Evolutionary conservation across 1,284 basidiomycete genomes (phyloP).

Genomic region (Moniliophthora roreri): DNA sequence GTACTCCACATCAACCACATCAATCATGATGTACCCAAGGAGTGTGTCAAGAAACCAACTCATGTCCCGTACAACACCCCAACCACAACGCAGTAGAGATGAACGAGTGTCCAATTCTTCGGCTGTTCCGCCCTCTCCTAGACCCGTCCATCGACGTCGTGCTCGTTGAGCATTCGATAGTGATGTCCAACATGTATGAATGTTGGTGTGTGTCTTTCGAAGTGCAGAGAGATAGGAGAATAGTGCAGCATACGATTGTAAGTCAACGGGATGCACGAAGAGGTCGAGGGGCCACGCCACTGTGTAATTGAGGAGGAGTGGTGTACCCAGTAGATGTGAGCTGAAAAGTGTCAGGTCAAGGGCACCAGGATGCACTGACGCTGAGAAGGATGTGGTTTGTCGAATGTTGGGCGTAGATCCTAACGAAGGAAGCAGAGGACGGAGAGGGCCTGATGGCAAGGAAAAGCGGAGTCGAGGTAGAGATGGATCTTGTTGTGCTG

Average conservation of each 20-base stretch:
- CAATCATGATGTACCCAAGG: constrained; percentile 83
- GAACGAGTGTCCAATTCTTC: constrained; percentile 66
- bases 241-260: constrained; percentile 73
- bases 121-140: constrained; percentile 80
- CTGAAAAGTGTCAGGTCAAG: constrained; percentile 59
- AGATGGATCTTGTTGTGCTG: constrained; percentile 77
- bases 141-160: constrained; percentile 80
- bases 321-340: constrained; percentile 78
- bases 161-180: constrained; percentile 82
- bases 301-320: constrained; percentile 64
- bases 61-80: constrained; percentile 86
- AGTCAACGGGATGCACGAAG: constrained; percentile 77
- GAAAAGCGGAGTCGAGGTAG: constrained; percentile 71
- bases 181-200: constrained; percentile 81
- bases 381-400: constrained; percentile 28
- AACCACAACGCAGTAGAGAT: constrained; percentile 71
- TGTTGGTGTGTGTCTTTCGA: constrained; percentile 77
- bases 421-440: constrained; percentile 75
- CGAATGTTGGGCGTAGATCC: constrained; percentile 33
- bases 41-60: constrained; percentile 88
- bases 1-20: constrained; percentile 87
- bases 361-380: constrained; percentile 23
- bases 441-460: constrained; percentile 75
- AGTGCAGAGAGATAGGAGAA: constrained; percentile 85
- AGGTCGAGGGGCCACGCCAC: constrained; percentile 88